Conservation (phyloP, 2,329 filamentous ascomycete species). For the Fusarium hainanense region DNA sequence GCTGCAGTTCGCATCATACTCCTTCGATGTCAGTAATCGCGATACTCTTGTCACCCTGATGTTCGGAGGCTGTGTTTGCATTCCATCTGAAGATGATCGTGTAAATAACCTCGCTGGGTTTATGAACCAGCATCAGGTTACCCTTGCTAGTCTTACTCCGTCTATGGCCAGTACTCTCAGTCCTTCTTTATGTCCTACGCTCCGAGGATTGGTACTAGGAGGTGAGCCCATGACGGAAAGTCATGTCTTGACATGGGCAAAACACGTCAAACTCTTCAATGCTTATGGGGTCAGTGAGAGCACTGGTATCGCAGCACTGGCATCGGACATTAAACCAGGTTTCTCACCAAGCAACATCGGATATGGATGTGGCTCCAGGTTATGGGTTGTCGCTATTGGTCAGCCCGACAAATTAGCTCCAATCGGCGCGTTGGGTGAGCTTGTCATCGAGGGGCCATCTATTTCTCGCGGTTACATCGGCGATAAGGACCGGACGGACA, state of each 20-base stretch:
- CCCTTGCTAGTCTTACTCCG: not conserved
- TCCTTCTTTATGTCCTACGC: not conserved
- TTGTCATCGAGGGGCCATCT: constrained; percentile 1
- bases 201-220: not conserved
- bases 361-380: not conserved
- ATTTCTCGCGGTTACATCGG: not conserved
- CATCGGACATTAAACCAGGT: not conserved
- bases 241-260: constrained; percentile 3
- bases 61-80: not conserved
- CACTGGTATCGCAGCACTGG: not conserved
- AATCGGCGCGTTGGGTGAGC: not conserved
- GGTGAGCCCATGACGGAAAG: constrained; percentile 3
- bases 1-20: constrained; percentile 6
- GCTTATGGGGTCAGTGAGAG: constrained; percentile 10
- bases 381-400: not conserved
- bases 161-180: constrained; percentile 1
- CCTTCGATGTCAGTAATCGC: constrained; percentile 7
- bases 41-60: constrained; percentile 2
- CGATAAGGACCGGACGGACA: not conserved
- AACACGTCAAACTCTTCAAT: constrained; percentile 2
- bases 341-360: not conserved
- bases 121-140: not conserved
- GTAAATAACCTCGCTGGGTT: constrained; percentile 1
- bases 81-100: not conserved
- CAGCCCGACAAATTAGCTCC: constrained; percentile 5